A percentile compares a stretch with the other conserved stretches of the same genome.
Conservation (phyloP, 78 protist genomes). For the Polysphondylium violaceum region DNA sequence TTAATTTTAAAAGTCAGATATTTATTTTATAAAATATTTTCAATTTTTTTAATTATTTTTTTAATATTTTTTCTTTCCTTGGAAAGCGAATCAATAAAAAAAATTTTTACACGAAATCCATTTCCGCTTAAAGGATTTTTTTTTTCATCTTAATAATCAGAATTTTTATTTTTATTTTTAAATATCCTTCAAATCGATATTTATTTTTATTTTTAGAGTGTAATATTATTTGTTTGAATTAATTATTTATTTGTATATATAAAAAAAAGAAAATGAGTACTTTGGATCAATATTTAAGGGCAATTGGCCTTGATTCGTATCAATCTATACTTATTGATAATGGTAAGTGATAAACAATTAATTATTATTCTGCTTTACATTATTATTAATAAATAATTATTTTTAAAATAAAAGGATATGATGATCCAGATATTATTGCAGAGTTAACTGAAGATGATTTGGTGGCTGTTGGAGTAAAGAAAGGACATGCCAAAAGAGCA, state of each 20-base stretch:
- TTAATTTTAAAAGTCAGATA: no score
- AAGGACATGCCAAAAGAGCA: slow-evolving; percentile 78
- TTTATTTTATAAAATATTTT: no score
- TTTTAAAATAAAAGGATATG: slow-evolving; percentile 22
- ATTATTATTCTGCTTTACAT: not conserved
- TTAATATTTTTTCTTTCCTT: no score
- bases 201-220: not conserved
- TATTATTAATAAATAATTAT: not conserved
- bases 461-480: slow-evolving; percentile 56
- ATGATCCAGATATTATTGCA: slow-evolving; percentile 65
- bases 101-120: not conserved
- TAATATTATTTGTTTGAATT: no score
- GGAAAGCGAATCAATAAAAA: no score
- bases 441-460: slow-evolving; percentile 77
- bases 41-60: no score
- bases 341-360: slow-evolving; percentile 28
- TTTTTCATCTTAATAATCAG: not conserved
- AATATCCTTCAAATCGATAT: no score
- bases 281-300: slow-evolving; percentile 49
- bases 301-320: slow-evolving; percentile 43
- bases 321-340: slow-evolving; percentile 19
- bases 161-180: not conserved
- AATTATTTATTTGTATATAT: not conserved
- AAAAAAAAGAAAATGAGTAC: slow-evolving; percentile 20
- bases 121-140: not conserved